These are phyloP conservation scores for Phlyctochytrium arcticum DNA, from an alignment of 192 early-diverging fungal genomes.

Conservation along the genomic window DNA sequence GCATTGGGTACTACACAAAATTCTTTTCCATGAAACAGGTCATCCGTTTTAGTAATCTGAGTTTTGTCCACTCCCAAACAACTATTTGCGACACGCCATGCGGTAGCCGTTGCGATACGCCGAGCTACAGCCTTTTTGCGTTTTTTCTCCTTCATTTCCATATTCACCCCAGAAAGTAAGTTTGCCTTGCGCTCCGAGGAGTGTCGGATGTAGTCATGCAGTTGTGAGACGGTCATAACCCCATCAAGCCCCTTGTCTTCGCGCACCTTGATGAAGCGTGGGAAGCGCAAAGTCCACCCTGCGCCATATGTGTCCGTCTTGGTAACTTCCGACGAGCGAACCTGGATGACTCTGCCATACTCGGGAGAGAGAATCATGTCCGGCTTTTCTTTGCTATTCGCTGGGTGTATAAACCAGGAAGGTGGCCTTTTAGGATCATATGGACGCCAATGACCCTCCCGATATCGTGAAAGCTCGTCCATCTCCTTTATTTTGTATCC, in stretches of 20 bases:
- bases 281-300: constrained; percentile 74
- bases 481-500: constrained; percentile 64
- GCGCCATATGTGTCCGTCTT: constrained; percentile 48
- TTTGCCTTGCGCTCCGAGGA: constrained; percentile 37
- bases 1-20: constrained; percentile 50
- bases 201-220: constrained; percentile 26
- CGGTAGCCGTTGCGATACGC: not conserved
- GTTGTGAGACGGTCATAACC: constrained; percentile 19
- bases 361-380: constrained; percentile 64
- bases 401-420: constrained; percentile 49
- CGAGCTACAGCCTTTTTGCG: not conserved
- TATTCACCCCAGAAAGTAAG: constrained; percentile 9
- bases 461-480: constrained; percentile 52
- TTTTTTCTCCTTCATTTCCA: not conserved
- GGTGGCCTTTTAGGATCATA: constrained; percentile 45
- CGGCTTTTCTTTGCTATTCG: constrained; percentile 59
- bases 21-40: constrained; percentile 59
- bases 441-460: constrained; percentile 34
- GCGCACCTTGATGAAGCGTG: constrained; percentile 64
- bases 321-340: constrained; percentile 65
- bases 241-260: constrained; percentile 59
- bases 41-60: constrained; percentile 35
- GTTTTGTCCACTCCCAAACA: constrained; percentile 39
- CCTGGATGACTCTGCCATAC: constrained; percentile 60
- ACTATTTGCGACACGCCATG: constrained; percentile 17